These are phyloP conservation scores for Nepenthes mirabilis DNA, from an alignment of 148 eudicot genomes.

Conservation along the genomic window DNA sequence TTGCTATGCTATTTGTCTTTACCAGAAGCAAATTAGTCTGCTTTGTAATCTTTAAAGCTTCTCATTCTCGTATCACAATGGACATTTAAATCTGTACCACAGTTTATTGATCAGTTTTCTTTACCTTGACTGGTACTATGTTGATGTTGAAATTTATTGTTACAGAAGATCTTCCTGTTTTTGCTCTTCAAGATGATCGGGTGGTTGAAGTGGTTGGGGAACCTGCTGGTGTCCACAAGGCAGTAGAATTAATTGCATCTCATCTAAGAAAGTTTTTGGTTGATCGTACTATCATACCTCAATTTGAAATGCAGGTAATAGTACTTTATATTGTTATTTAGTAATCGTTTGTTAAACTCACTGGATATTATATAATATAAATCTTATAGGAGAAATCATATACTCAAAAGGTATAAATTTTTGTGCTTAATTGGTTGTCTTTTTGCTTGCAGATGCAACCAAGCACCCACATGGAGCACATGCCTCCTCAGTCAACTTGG, in stretches of 20 bases:
- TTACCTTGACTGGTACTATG: background rate
- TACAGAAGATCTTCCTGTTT: constrained; percentile 70
- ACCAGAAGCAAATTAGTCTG: too few relatives aligned
- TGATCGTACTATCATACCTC: constrained; percentile 60
- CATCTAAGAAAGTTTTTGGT: constrained; percentile 89
- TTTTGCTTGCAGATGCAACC: constrained; percentile 62
- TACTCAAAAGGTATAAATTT: background rate
- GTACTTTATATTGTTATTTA: background rate
- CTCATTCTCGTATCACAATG: background rate
- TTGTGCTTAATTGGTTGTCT: background rate
- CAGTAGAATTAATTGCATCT: constrained; percentile 63
- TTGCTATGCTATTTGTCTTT: too few relatives aligned
- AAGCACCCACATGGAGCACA: constrained; percentile 43
- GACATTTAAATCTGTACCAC: background rate
- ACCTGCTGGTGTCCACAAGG: constrained; percentile 62
- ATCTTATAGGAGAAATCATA: background rate
- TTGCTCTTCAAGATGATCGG: constrained; percentile 91
- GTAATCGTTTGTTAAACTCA: background rate
- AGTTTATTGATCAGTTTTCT: background rate
- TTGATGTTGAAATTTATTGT: constrained; percentile 3
- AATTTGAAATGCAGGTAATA: constrained; percentile 75
- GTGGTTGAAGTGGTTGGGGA: constrained; percentile 84
- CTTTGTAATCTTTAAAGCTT: background rate
- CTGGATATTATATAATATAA: background rate
- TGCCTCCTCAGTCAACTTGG: constrained; percentile 70